Evolutionary conservation across 768 basidiomycete species (phyloP), one percentile per base, ranked within the genome.

Genomic region (Chlorophyllum brunneum): DNA sequence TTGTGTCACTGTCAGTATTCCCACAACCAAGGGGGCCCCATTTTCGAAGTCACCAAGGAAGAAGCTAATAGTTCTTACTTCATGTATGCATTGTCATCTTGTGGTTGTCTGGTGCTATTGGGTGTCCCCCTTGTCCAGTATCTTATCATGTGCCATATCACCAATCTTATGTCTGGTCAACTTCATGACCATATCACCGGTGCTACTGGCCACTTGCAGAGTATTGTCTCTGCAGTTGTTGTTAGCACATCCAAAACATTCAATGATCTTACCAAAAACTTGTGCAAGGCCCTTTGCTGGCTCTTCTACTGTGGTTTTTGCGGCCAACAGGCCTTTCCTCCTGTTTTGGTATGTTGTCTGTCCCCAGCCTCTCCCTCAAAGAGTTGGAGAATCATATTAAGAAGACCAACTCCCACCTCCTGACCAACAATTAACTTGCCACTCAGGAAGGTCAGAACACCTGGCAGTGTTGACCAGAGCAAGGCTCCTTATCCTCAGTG

Each of bases 181-280:
- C 78, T 97, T 65, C 83, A 89, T 33, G 70, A 76, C 40, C 79
- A 80, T 40, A 78, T 98, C 49, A 75, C 81, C 8, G 95, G 95
- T 29, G 83, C 94, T 2, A 98, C 97, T 13, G 97, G 97, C 27
- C 97, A 99, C 71, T 98, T 95, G 2, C 95, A 98, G 68, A 95
- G 97, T 58, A 83, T 99, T 60, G 85, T 97, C 42, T 92, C 95
- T 10, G 97, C 97, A n/a, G 81, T 95, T 47, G 85, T 81, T 33
- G 83, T 98, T 61, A 79, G 95, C 5, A 83, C 90, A 4, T 92
- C 94, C 4, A 75, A 76, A 15, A 82, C 84, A 22, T 83, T 85
- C 56, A 85, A 86, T 41, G 83, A 86, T 2, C 90, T 92, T 68
- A 72, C 79, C 51, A 70, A 70, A 53, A 95, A 97, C 69, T 77